Evolutionary conservation across 306 rosid species (phyloP).

Genomic region (Alnus rubra): DNA sequence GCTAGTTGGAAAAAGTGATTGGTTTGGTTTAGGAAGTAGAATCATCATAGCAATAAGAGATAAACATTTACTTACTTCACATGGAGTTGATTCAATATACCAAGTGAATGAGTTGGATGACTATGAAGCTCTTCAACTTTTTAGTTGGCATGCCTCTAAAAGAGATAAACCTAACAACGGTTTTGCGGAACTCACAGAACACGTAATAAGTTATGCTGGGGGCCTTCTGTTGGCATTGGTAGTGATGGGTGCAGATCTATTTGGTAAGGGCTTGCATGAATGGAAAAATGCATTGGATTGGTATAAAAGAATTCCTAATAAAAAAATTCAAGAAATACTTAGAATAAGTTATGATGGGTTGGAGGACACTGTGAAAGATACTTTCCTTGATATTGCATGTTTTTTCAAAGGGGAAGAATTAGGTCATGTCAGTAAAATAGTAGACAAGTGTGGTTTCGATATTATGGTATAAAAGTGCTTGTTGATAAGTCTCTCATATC

Average conservation of each 20-base stretch:
- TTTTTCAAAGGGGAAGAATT: constrained; percentile 8
- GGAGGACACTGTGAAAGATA: not conserved
- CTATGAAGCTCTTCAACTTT: not conserved
- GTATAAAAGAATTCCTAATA: not conserved
- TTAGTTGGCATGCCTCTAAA: constrained; percentile 18
- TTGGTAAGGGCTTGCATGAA: not conserved
- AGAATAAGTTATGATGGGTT: constrained; percentile 32
- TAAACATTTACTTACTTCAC: constrained; percentile 8
- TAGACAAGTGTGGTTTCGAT: constrained; percentile 3
- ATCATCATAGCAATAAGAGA: constrained; percentile 37
- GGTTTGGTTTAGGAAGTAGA: constrained; percentile 40
- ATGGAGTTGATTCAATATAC: not conserved
- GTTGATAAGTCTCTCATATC: not conserved
- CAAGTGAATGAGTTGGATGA: not conserved
- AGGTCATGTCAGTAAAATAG: not conserved
- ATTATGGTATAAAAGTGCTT: not conserved
- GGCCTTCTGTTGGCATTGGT: constrained; percentile 38
- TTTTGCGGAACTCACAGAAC: not conserved
- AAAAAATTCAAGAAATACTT: not conserved
- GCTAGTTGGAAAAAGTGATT: constrained; percentile 23
- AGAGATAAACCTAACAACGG: not conserved
- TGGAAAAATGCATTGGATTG: constrained; percentile 30
- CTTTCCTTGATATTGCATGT: constrained; percentile 17
- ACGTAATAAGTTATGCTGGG: constrained; percentile 21
- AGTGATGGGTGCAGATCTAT: constrained; percentile 38